These are phyloP conservation scores for Ceratocystis eucalypticola DNA, from an alignment of 2,329 filamentous ascomycete species.

Conservation along the genomic window DNA sequence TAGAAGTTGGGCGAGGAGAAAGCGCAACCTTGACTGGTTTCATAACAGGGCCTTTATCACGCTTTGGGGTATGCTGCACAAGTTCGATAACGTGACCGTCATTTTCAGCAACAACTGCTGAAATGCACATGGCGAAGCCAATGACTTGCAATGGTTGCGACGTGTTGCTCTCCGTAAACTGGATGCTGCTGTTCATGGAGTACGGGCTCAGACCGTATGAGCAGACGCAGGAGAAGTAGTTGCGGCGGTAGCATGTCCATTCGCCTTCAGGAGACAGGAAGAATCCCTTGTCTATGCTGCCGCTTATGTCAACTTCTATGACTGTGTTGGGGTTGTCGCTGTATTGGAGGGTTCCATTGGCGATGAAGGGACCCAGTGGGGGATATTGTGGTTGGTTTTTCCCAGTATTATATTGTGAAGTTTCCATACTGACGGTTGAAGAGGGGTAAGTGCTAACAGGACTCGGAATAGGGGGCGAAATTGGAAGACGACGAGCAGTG, in stretches of 20 bases:
- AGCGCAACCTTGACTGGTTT: constrained; percentile 58
- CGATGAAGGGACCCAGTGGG: constrained; percentile 37
- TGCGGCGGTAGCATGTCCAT: constrained; percentile 86
- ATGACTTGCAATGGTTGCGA: constrained; percentile 50
- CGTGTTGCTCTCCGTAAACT: constrained; percentile 38
- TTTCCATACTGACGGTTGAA: constrained; percentile 38
- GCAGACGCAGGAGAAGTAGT: constrained; percentile 79
- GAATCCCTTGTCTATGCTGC: constrained; percentile 79
- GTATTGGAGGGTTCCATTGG: constrained; percentile 49
- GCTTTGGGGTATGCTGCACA: constrained; percentile 81
- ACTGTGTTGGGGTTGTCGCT: constrained; percentile 34
- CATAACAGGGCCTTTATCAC: constrained; percentile 72
- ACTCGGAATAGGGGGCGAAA: constrained; percentile 39
- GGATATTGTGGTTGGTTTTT: constrained; percentile 34
- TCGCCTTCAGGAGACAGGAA: constrained; percentile 61
- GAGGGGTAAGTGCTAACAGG: constrained; percentile 34
- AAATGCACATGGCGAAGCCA: constrained; percentile 71
- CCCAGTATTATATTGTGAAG: constrained; percentile 27
- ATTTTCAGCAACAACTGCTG: constrained; percentile 65
- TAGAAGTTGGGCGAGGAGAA: constrained; percentile 48
- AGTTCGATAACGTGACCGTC: constrained; percentile 66
- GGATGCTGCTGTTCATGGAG: constrained; percentile 33
- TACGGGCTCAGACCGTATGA: constrained; percentile 57
- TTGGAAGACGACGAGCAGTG: constrained; percentile 36
- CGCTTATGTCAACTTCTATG: constrained; percentile 60